Evolutionary conservation across 2,329 filamentous ascomycete species (phyloP), one percentile per base, ranked within the genome.

Genomic region (Thielaviopsis populi): DNA sequence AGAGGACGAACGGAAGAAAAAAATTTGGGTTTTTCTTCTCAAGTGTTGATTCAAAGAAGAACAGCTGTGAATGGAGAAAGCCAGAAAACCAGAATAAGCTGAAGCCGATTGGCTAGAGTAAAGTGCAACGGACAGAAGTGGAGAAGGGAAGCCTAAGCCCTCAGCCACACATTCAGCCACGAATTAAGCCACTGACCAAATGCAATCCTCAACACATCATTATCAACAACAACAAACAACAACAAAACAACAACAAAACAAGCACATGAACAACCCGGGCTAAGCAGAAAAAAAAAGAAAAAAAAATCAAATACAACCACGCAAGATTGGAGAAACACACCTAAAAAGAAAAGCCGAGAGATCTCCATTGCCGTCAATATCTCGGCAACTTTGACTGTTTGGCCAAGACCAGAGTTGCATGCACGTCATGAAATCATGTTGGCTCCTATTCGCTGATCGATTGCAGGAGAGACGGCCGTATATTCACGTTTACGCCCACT

Each of bases 261-360:
- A 46, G 43, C 17, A 19, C 43, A 46, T n/a, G 22, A 46, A 46
- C 43, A 17, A 11, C 17, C 42, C 59, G 54, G 33, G 63, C 22
- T n/a, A n/a, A n/a, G 58, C 48, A 56, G 40, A 41, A 61, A 40
- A 59, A 60, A 22, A 61, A 56, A 58, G 50, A n/a, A 50, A 54
- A 24, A 41, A 62, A 46, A 64, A 61, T 33, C 56, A 41, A 62
- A 30, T 11, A 5, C 40, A 60, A 43, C 19, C 22, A 42, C 40
- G 27, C 15, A 48, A 19, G 59, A 15, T 19, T 46, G 30, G 41
- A 30, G 17, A 46, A 30, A 61, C 17, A 60, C 19, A 46, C 15
- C 7, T 13, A 48, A 13, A 61, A 46, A 15, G 11, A 48, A 13
- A 61, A 46, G 22, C 59, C 59, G 59, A 61, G 59, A 37, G 59